These are phyloP conservation scores for Sporothrix luriei DNA, from an alignment of 2,329 filamentous ascomycete species.

Conservation along the genomic window DNA sequence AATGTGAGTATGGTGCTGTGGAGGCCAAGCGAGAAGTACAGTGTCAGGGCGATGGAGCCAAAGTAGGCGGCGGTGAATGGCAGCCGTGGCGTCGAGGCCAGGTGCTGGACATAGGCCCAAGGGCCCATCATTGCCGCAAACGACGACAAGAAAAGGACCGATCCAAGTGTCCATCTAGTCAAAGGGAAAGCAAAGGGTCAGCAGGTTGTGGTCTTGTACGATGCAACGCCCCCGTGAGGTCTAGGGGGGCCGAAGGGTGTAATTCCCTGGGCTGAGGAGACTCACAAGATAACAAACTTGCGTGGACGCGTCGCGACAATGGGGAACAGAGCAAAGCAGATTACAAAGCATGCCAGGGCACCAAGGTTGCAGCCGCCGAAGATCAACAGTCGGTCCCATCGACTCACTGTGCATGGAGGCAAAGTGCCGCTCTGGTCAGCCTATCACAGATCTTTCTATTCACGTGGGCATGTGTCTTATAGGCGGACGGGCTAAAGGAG, in stretches of 20 bases:
- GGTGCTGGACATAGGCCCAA: slow-evolving; percentile 76
- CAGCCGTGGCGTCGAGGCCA: slow-evolving; percentile 79
- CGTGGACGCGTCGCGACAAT: slow-evolving; percentile 76
- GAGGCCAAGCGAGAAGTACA: slow-evolving; percentile 88
- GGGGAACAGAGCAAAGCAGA: slow-evolving; percentile 89
- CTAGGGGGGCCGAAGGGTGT: not conserved
- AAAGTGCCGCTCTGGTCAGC: slow-evolving; percentile 36
- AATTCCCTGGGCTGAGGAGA: slow-evolving; percentile 43
- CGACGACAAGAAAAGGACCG: slow-evolving; percentile 82
- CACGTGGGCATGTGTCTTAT: slow-evolving; percentile 7
- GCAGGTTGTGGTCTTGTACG: not conserved
- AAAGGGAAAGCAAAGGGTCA: slow-evolving; percentile 8
- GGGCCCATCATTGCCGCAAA: slow-evolving; percentile 96
- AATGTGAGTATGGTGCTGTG: slow-evolving; percentile 83
- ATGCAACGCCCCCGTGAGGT: slow-evolving; percentile 7
- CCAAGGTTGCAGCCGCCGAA: slow-evolving; percentile 90
- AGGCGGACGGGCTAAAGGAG: not conserved
- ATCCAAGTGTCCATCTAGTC: slow-evolving; percentile 88
- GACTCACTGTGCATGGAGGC: slow-evolving; percentile 68
- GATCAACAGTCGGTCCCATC: slow-evolving; percentile 93
- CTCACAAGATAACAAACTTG: slow-evolving; percentile 98
- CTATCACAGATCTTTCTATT: slow-evolving; percentile 7
- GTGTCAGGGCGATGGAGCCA: slow-evolving; percentile 83
- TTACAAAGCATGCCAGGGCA: slow-evolving; percentile 86
- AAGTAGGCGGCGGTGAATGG: slow-evolving; percentile 96